Conservation (phyloP, 139 green algal genomes). For the Chlamydomonas applanata region DNA sequence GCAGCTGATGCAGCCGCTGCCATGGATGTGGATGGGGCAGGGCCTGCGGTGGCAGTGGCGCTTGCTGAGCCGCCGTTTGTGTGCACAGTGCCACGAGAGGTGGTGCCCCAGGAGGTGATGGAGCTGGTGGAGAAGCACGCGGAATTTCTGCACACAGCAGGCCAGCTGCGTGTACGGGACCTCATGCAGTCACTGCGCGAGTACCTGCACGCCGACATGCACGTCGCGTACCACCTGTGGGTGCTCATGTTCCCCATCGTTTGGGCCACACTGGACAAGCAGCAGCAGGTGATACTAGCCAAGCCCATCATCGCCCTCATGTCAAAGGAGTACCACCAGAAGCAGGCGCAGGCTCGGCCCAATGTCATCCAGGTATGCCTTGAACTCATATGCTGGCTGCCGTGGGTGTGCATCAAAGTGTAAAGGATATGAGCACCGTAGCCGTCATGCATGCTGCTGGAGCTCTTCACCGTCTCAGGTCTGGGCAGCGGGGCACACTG, state of each 20-base stretch:
- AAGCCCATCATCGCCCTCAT: slow-evolving; percentile 95
- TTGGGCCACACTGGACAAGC: slow-evolving; percentile 90
- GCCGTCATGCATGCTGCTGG: too few species aligned
- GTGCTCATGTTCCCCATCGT: slow-evolving; percentile 98
- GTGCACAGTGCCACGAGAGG: background rate
- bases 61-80: slow-evolving; percentile 11
- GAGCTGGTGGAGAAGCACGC: slow-evolving; percentile 58
- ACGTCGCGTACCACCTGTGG: slow-evolving; percentile 69
- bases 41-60: background rate
- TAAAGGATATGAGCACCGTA: too few species aligned
- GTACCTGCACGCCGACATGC: slow-evolving; percentile 59
- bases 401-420: background rate
- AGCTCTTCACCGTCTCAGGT: too few species aligned
- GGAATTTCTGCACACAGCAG: slow-evolving; percentile 59
- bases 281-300: slow-evolving; percentile 89
- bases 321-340: slow-evolving; percentile 85
- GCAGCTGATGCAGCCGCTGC: background rate
- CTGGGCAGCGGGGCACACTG: too few species aligned
- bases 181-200: slow-evolving; percentile 84
- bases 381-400: background rate
- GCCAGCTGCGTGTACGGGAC: slow-evolving; percentile 59
- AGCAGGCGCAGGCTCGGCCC: slow-evolving; percentile 74
- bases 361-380: slow-evolving; percentile 86
- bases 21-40: too few species aligned
- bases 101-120: slow-evolving; percentile 9